Base-by-base conservation (phyloP, 2,329 filamentous ascomycete genomes). In the Pseudogymnoascus sp. region DNA sequence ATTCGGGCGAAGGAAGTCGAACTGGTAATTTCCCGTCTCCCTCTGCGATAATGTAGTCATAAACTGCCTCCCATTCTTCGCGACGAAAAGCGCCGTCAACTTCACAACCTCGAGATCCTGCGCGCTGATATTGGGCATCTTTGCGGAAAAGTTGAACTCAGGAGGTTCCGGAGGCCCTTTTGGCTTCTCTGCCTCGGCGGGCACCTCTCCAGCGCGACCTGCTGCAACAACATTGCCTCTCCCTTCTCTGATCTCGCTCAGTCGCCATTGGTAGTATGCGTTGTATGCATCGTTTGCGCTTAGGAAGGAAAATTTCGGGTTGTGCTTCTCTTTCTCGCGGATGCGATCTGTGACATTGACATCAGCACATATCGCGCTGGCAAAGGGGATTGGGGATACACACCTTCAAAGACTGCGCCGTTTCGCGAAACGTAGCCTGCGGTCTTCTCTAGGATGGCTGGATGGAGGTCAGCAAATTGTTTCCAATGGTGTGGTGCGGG, bases 121-220 rank as follows among this genome's bases (percentile, higher is more conserved):
- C 67, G 96, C 91, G 77, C 89, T 96, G 78, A 99, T 96, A 69
- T 93, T 93, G 64, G 95, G 95, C 91, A 97, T 96, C 74, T 93
- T 89, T 69, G 95, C 93, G 63, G 91, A 96, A 78, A 97, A 99
- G 69, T 90, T 85, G 73, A 96, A 97, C 70, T 93, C 89, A 64
- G 89, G 84, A 14, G 95, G 95, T 72, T 93, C 87, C 46, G 89
- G 87, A 6, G 93, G 93, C 21, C 93, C 93, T 75, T 89, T 85
- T 46, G 91, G 88, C 73, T 89, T 91, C 74, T 85, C 83, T 63
- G 79, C 79, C 40, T 78, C 78, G 44, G 79, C 79, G 21, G 79
- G 78, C 12, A 80, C 78, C 69, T 92, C 89, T 64, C 83, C 87
- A 46, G 82, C 83, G 69, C 89, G 84, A 61, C 92, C 92, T 63